Evolutionary conservation across 1,284 basidiomycete genomes (phyloP).

Genomic region (Clitocybe nebularis): DNA sequence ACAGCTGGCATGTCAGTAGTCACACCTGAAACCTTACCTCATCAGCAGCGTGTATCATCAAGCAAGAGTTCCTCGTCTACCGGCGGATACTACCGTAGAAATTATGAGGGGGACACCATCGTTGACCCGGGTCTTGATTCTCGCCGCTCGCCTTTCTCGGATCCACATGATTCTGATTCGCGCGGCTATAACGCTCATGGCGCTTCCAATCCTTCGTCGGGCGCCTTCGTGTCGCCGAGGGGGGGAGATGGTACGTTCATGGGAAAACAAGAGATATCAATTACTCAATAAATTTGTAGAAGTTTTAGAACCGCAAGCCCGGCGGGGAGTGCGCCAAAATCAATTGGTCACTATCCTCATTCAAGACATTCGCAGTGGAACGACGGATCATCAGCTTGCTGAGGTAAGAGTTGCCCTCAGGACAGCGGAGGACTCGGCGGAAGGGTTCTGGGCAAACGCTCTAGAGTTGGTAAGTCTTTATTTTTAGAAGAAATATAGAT

Average conservation of each 20-base stretch:
- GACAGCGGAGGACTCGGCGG: conserved; percentile 38
- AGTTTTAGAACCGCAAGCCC: conserved; percentile 6
- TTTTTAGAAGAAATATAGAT: too few species aligned
- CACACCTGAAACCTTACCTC: too few species aligned
- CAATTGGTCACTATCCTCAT: conserved; percentile 62
- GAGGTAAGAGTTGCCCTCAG: conserved; percentile 60
- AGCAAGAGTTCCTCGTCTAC: background rate
- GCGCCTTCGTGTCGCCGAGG: too few species aligned
- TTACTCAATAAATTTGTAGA: conserved; percentile 9
- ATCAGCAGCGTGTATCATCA: too few species aligned
- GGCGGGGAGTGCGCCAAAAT: conserved; percentile 8
- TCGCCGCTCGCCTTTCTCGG: background rate
- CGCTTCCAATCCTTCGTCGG: too few species aligned
- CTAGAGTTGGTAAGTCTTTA: conserved; percentile 49
- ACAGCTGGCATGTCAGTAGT: too few species aligned
- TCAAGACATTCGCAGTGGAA: conserved; percentile 51
- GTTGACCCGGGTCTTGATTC: background rate
- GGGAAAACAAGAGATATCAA: too few species aligned
- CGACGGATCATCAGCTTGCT: conserved; percentile 52
- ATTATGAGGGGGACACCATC: conserved; percentile 14
- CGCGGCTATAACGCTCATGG: too few species aligned
- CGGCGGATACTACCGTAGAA: conserved; percentile 9
- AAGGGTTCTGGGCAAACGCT: conserved; percentile 68
- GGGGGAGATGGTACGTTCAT: too few species aligned
- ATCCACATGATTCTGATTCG: background rate